A percentile compares a stretch with the other conserved stretches of the same genome.
phyloP scores from a whole-genome alignment of 2,329 filamentous ascomycete genomes.

The Pseudogymnoascus sp. region DNA sequence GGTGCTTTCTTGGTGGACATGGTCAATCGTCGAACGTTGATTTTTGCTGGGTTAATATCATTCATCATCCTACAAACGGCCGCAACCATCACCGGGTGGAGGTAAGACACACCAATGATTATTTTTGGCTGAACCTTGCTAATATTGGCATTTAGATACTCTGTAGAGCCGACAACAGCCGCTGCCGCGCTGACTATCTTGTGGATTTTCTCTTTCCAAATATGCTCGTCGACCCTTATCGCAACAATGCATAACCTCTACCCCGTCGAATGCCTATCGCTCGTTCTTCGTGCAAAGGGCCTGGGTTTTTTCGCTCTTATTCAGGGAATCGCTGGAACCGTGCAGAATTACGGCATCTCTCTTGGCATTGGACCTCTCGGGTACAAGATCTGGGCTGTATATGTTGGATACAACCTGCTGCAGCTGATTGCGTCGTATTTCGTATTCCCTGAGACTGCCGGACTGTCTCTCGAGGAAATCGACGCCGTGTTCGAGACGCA shows the following conservation, averaged over 20 bases:
- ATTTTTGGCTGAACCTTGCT: background rate
- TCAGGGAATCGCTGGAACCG: slow-evolving; percentile 36
- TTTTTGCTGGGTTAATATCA: slow-evolving; percentile 34
- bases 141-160: slow-evolving; percentile 25
- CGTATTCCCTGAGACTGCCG: slow-evolving; percentile 44
- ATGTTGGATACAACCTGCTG: slow-evolving; percentile 41
- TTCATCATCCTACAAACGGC: slow-evolving; percentile 38
- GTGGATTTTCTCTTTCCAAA: slow-evolving; percentile 42
- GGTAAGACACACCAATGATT: background rate
- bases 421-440: slow-evolving; percentile 41
- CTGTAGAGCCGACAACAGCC: slow-evolving; percentile 24
- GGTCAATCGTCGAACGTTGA: slow-evolving; percentile 36
- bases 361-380: slow-evolving; percentile 39
- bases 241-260: slow-evolving; percentile 42
- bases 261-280: slow-evolving; percentile 36
- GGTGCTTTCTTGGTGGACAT: slow-evolving; percentile 36
- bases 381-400: slow-evolving; percentile 44
- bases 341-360: slow-evolving; percentile 39
- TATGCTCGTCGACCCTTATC: slow-evolving; percentile 37
- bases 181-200: slow-evolving; percentile 36
- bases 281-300: slow-evolving; percentile 36
- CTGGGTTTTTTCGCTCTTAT: slow-evolving; percentile 39
- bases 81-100: slow-evolving; percentile 41
- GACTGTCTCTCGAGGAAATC: slow-evolving; percentile 46
- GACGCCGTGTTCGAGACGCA: slow-evolving; percentile 48